Conservation (phyloP, 2,329 filamentous ascomycete genomes). For the Talaromyces verruculosus region DNA sequence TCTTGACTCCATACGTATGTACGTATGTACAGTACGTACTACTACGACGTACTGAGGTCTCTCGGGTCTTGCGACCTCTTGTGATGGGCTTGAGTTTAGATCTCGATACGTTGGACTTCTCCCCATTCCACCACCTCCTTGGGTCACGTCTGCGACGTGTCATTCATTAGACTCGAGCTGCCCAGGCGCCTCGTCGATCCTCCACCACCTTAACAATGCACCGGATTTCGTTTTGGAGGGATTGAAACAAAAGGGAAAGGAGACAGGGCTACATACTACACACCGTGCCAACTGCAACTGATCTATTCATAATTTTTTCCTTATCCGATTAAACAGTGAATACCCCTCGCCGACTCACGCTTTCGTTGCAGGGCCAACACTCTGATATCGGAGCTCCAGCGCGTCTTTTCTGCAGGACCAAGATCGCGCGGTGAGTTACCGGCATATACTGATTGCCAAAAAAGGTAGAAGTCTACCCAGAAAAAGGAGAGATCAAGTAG, state of each 20-base stretch:
- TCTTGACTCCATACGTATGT: conserved; percentile 9
- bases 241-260: conserved; percentile 9
- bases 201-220: conserved; percentile 14
- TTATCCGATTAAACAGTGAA: conserved; percentile 16
- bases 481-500: conserved; percentile 2
- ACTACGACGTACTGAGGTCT: background rate
- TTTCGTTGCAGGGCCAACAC: conserved; percentile 22
- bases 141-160: conserved; percentile 22
- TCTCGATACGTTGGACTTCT: conserved; percentile 8
- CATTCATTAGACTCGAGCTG: conserved; percentile 23
- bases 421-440: conserved; percentile 10
- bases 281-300: background rate
- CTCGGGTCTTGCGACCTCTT: background rate
- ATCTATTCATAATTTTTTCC: conserved; percentile 6
- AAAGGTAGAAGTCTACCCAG: conserved; percentile 9
- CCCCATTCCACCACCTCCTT: conserved; percentile 18
- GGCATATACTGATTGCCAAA: conserved; percentile 11
- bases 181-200: conserved; percentile 20
- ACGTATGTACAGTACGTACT: conserved; percentile 11
- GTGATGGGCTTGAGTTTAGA: conserved; percentile 12
- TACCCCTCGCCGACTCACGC: conserved; percentile 20
- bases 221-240: conserved; percentile 13
- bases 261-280: background rate
- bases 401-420: conserved; percentile 15
- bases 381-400: conserved; percentile 15